These are phyloP conservation scores for Oryza longistaminata DNA, from an alignment of 176 grass and related monocot species.

Conservation along the genomic window DNA sequence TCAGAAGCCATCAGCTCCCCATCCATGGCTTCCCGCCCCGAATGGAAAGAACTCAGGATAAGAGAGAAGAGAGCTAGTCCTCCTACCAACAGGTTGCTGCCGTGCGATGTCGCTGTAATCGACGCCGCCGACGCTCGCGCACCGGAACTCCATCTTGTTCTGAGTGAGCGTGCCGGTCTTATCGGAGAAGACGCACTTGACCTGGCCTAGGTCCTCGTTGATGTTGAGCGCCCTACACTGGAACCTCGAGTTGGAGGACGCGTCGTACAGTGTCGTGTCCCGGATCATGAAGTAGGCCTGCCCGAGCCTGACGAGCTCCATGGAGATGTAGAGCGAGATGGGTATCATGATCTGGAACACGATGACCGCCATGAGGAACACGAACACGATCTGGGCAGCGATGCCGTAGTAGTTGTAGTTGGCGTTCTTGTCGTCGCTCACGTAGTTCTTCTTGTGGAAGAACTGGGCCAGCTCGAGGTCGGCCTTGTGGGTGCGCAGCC, in stretches of 20 bases:
- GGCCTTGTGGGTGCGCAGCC: slow-evolving; percentile 52
- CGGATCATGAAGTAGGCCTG: slow-evolving; percentile 95
- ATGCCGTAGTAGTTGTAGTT: slow-evolving; percentile 89
- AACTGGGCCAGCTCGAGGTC: slow-evolving; percentile 65
- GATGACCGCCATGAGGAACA: slow-evolving; percentile 91
- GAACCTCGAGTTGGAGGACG: slow-evolving; percentile 62
- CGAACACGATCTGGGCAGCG: slow-evolving; percentile 72
- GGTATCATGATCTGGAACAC: slow-evolving; percentile 98
- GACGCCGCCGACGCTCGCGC: slow-evolving; percentile 57
- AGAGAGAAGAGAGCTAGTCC: slow-evolving; percentile 28
- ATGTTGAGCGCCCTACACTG: slow-evolving; percentile 91
- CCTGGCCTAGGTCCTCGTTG: slow-evolving; percentile 92
- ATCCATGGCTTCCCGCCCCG: not conserved
- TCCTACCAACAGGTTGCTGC: slow-evolving; percentile 57
- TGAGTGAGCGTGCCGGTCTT: slow-evolving; percentile 94
- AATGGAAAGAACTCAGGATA: slow-evolving; percentile 23
- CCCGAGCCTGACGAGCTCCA: slow-evolving; percentile 87
- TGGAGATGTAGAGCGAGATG: slow-evolving; percentile 94
- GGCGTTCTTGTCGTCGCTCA: not conserved
- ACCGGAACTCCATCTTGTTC: slow-evolving; percentile 94
- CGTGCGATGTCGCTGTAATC: slow-evolving; percentile 59
- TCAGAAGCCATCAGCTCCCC: slow-evolving; percentile 33
- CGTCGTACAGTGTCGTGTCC: slow-evolving; percentile 65
- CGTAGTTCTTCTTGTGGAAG: slow-evolving; percentile 78
- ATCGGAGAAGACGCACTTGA: slow-evolving; percentile 93